Percentiles rank a stretch among this genome's conserved stretches.
Conservation (phyloP, 139 green algal species). For the Asterochloris sp. region DNA sequence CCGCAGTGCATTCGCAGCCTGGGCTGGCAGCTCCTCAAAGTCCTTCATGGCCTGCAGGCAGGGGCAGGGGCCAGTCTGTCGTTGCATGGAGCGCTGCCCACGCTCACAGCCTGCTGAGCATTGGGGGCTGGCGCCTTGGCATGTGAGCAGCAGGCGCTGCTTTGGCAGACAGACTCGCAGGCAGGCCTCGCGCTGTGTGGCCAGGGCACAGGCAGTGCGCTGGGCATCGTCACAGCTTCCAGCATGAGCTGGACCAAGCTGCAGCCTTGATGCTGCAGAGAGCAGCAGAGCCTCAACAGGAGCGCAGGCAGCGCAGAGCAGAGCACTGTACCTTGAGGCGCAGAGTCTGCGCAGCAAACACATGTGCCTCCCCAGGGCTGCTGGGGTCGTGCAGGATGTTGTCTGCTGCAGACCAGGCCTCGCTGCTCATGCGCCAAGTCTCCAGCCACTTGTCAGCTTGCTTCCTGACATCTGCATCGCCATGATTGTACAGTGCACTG, state of each 20-base stretch:
- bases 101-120: neutral
- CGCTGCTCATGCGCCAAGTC: conserved; percentile 67
- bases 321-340: conserved; percentile 91
- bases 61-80: neutral
- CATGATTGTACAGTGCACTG: conserved; percentile 76
- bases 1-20: conserved; percentile 53
- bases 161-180: neutral
- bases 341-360: conserved; percentile 88
- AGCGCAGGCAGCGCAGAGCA: no score
- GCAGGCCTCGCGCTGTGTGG: neutral
- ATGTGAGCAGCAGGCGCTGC: neutral
- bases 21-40: conserved; percentile 84
- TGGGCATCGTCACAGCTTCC: no score
- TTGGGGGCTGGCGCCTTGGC: neutral
- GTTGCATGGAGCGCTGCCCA: neutral
- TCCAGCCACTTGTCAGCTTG: conserved; percentile 80
- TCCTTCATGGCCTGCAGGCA: conserved; percentile 63
- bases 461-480: conserved; percentile 53
- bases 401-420: conserved; percentile 71
- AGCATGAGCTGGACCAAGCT: no score
- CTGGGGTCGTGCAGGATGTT: conserved; percentile 66
- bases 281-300: no score
- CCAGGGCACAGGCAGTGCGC: no score
- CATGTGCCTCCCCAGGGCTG: conserved; percentile 69
- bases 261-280: no score